A percentile compares a stretch with the other conserved stretches of the same genome.
Evolutionary conservation across 805 yeast genomes (phyloP).

Genomic region (Hanseniaspora taiwanica): DNA sequence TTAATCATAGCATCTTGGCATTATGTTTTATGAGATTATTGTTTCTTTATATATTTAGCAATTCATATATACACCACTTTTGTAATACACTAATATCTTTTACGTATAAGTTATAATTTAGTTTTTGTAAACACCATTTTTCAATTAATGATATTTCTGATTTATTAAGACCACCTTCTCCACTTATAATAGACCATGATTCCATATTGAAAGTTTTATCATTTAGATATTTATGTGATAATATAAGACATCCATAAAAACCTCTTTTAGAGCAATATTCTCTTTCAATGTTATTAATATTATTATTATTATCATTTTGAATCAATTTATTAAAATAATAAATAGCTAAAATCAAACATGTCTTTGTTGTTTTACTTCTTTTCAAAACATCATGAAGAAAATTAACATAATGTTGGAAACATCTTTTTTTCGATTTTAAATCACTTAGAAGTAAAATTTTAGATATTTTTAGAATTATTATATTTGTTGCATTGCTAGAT

Average conservation of each 20-base stretch:
- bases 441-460: background rate
- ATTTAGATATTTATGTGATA: constrained; percentile 16
- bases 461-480: background rate
- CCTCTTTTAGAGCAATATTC: constrained; percentile 17
- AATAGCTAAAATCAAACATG: constrained; percentile 10
- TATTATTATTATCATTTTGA: constrained; percentile 6
- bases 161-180: constrained; percentile 9
- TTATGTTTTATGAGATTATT: background rate
- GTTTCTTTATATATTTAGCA: background rate
- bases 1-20: background rate
- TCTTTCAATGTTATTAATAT: constrained; percentile 6
- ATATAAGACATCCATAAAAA: constrained; percentile 13
- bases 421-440: background rate
- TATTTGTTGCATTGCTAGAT: background rate
- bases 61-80: background rate
- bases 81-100: background rate
- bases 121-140: constrained; percentile 15
- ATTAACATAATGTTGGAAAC: background rate
- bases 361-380: constrained; percentile 15
- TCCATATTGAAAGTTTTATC: constrained; percentile 18
- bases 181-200: constrained; percentile 15
- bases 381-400: constrained; percentile 14
- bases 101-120: constrained; percentile 9
- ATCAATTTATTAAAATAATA: constrained; percentile 10
- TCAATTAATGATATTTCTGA: constrained; percentile 14